phyloP scores from a whole-genome alignment of 2,329 filamentous ascomycete genomes.

The Monosporascus sp. region DNA sequence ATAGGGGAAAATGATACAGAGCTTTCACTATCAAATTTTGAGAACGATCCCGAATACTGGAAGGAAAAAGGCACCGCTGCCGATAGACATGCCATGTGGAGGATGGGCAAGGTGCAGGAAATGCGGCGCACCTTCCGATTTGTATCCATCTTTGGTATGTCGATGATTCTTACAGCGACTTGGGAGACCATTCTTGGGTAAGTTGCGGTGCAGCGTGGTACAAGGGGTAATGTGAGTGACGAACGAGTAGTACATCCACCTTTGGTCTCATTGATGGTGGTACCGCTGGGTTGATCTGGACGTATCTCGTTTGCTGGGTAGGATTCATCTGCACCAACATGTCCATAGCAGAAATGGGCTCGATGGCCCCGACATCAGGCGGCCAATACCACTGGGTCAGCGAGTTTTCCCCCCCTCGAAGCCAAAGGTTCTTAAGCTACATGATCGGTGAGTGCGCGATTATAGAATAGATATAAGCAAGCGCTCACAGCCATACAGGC shows the following conservation, averaged over 20 bases:
- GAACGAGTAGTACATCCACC: constrained; percentile 7
- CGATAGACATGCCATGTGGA: constrained; percentile 28
- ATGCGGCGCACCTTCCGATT: constrained; percentile 19
- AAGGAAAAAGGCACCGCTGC: too few species aligned
- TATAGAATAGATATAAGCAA: too few species aligned
- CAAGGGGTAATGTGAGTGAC: too few species aligned
- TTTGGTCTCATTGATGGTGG: constrained; percentile 35
- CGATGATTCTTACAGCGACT: not conserved
- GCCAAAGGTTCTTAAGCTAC: constrained; percentile 50
- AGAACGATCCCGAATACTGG: too few species aligned
- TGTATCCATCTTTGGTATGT: constrained; percentile 3
- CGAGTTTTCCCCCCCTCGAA: constrained; percentile 41
- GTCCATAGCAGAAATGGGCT: constrained; percentile 45
- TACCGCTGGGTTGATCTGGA: constrained; percentile 41
- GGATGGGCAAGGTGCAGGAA: constrained; percentile 46
- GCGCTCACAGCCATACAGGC: constrained; percentile 15
- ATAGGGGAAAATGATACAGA: too few species aligned
- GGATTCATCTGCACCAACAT: constrained; percentile 34
- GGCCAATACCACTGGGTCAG: constrained; percentile 44
- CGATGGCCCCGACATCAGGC: constrained; percentile 27
- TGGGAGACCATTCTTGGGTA: constrained; percentile 1
- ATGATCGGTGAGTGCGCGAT: constrained; percentile 16
- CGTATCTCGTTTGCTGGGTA: constrained; percentile 34
- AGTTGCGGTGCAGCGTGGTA: too few species aligned
- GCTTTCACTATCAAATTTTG: too few species aligned